These are phyloP conservation scores for Cicer yamashitae DNA, from an alignment of 306 rosid species.

Conservation along the genomic window DNA sequence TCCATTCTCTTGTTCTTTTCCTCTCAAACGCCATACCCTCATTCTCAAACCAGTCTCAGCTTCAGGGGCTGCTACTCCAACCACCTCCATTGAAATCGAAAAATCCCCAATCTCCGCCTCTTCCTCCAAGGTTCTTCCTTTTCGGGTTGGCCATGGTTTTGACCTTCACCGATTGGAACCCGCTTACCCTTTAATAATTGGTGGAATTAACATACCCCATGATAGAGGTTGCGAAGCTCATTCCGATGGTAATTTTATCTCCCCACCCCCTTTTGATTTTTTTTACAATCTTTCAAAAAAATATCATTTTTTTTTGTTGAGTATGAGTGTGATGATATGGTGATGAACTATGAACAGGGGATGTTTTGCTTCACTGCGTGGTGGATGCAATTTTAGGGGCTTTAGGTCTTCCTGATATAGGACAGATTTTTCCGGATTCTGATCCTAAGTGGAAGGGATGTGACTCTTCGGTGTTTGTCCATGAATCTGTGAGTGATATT, in stretches of 20 bases:
- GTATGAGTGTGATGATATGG: not conserved
- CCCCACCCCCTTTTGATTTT: not conserved
- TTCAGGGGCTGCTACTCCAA: constrained; percentile 47
- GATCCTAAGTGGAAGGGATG: constrained; percentile 98
- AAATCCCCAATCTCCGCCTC: constrained; percentile 45
- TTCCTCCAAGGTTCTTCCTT: constrained; percentile 73
- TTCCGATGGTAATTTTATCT: constrained; percentile 71
- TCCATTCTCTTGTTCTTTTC: constrained; percentile 44
- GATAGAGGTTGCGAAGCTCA: constrained; percentile 98
- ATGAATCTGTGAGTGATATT: constrained; percentile 79
- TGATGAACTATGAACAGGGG: constrained; percentile 57
- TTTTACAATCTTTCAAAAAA: not conserved
- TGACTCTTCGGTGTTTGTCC: constrained; percentile 74
- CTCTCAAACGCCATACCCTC: constrained; percentile 37
- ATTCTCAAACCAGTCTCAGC: constrained; percentile 37
- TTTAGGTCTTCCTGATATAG: constrained; percentile 92
- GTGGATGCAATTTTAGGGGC: constrained; percentile 97
- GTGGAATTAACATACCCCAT: constrained; percentile 90
- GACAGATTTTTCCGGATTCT: constrained; percentile 86
- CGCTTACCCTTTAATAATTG: constrained; percentile 91
- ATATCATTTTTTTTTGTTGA: not conserved
- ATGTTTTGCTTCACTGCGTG: constrained; percentile 93
- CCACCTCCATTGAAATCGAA: constrained; percentile 51
- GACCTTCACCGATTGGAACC: constrained; percentile 95
- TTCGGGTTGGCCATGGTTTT: constrained; percentile 92